Percentiles rank a stretch among this genome's conserved stretches.
Conservation (phyloP, 106 monocot species). For the Narthecium ossifragum region DNA sequence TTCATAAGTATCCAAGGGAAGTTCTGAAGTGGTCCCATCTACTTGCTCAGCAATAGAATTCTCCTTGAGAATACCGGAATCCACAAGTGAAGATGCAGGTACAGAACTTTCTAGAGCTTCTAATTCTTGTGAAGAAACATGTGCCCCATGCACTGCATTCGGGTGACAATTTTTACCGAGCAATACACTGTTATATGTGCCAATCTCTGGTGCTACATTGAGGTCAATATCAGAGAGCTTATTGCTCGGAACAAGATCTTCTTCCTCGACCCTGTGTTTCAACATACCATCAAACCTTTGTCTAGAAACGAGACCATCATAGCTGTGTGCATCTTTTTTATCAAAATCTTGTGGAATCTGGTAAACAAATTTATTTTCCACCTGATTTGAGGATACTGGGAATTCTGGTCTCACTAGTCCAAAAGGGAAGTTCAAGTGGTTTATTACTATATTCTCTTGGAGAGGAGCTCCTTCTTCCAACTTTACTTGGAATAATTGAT, state of each 20-base stretch:
- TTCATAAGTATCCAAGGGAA: not conserved
- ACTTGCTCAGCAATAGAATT: constrained; percentile 1
- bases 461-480: constrained; percentile 2
- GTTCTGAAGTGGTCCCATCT: constrained; percentile 2
- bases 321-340: constrained; percentile 6
- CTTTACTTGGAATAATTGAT: constrained; percentile 14
- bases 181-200: constrained; percentile 6
- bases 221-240: constrained; percentile 16
- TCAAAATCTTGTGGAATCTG: constrained; percentile 3
- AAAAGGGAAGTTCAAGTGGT: constrained; percentile 8
- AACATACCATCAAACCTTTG: no score
- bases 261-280: constrained; percentile 14
- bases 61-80: constrained; percentile 11
- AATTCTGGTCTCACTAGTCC: constrained; percentile 10
- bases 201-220: constrained; percentile 1
- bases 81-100: constrained; percentile 17
- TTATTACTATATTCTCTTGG: constrained; percentile 13
- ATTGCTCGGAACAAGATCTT: constrained; percentile 10
- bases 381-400: constrained; percentile 12
- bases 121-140: constrained; percentile 23
- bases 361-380: constrained; percentile 19
- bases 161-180: not conserved
- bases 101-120: constrained; percentile 35
- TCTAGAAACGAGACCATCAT: no score
- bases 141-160: constrained; percentile 2